phyloP scores from a whole-genome alignment of 306 rosid species.

The Urtica urens region DNA sequence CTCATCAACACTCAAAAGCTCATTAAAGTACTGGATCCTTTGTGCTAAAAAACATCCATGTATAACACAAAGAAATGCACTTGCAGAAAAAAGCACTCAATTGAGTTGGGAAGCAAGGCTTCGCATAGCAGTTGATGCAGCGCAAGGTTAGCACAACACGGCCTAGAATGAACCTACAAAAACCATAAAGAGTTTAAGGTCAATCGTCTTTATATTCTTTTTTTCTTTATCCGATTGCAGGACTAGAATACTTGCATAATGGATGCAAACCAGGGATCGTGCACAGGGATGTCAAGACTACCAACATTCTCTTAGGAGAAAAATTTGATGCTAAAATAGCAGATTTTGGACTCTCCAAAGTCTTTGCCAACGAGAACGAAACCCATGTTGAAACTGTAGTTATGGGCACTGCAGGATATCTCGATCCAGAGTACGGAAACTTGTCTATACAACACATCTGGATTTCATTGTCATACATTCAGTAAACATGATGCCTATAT shows the following conservation, averaged over 20 bases:
- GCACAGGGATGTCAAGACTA: slow-evolving; percentile 62
- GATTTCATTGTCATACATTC: background rate
- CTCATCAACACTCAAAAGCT: too few species aligned
- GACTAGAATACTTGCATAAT: slow-evolving; percentile 58
- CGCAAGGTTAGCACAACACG: slow-evolving; percentile 33
- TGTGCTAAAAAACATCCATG: background rate
- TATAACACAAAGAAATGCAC: too few species aligned
- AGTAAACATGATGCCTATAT: background rate
- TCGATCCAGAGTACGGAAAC: slow-evolving; percentile 53
- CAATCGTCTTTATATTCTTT: background rate
- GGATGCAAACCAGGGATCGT: slow-evolving; percentile 69
- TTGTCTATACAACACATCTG: background rate
- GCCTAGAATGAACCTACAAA: too few species aligned
- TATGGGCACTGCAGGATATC: slow-evolving; percentile 71
- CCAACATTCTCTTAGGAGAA: slow-evolving; percentile 55
- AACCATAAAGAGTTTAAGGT: too few species aligned
- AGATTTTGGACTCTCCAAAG: slow-evolving; percentile 63
- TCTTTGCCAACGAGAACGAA: slow-evolving; percentile 24
- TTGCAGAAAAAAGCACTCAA: slow-evolving; percentile 30
- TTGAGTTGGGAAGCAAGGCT: slow-evolving; percentile 53
- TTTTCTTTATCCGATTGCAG: slow-evolving; percentile 10
- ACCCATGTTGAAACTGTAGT: slow-evolving; percentile 14
- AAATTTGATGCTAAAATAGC: slow-evolving; percentile 61
- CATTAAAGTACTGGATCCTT: background rate
- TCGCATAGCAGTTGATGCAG: slow-evolving; percentile 56